These are phyloP conservation scores for Boletellus sp. DNA, from an alignment of 1,284 basidiomycete genomes.

Conservation along the genomic window DNA sequence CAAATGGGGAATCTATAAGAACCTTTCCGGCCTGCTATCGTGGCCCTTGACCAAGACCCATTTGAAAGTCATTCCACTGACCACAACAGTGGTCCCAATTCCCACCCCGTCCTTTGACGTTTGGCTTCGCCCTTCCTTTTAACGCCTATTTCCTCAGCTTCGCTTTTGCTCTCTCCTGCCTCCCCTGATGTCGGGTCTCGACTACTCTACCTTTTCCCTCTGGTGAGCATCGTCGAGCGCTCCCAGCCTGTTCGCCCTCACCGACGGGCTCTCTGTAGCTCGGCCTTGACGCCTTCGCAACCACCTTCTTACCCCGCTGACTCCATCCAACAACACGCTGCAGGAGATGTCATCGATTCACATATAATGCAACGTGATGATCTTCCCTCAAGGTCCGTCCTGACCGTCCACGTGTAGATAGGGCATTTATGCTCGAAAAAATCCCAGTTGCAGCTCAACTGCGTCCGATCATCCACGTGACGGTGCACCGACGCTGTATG, in stretches of 20 bases:
- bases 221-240: conserved; percentile 15
- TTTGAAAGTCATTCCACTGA: conserved; percentile 21
- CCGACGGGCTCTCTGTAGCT: conserved; percentile 10
- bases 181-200: conserved; percentile 23
- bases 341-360: conserved; percentile 30
- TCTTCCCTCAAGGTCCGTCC: conserved; percentile 35
- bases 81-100: conserved; percentile 21
- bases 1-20: conserved; percentile 30
- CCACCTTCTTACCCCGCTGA: conserved; percentile 28
- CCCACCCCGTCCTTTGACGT: conserved; percentile 12
- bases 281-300: conserved; percentile 29
- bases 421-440: conserved; percentile 7
- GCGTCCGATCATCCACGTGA: conserved; percentile 26
- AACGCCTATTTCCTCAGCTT: conserved; percentile 1
- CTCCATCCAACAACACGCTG: conserved; percentile 27
- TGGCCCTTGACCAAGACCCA: conserved; percentile 25
- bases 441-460: conserved; percentile 17
- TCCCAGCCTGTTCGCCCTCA: conserved; percentile 3
- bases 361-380: conserved; percentile 32
- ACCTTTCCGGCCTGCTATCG: conserved; percentile 23
- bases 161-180: neutral
- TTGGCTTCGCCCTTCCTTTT: conserved; percentile 11
- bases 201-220: conserved; percentile 31
- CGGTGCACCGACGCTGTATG: conserved; percentile 13
- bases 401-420: conserved; percentile 25